Evolutionary conservation across 2,329 filamentous ascomycete species (phyloP).

Genomic region (Didymella keratinophila): DNA sequence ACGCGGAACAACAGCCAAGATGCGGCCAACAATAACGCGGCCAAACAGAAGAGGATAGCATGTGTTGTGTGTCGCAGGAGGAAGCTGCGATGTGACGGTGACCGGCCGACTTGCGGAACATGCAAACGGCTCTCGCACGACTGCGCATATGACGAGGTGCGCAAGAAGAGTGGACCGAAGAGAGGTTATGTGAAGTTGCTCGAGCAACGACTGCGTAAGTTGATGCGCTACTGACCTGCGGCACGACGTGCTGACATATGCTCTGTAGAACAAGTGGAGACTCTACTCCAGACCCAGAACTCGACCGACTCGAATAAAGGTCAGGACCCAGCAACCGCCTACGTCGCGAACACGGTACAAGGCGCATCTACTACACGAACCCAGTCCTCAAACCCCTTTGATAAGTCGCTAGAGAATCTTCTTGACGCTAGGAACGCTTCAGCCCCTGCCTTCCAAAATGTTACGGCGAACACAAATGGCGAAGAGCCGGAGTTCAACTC

Average conservation of each 20-base stretch:
- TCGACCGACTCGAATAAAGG: constrained; percentile 48
- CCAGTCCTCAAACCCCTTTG: constrained; percentile 18
- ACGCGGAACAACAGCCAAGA: constrained; percentile 53
- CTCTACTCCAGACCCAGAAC: constrained; percentile 82
- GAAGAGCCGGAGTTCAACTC: constrained; percentile 60
- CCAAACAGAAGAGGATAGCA: constrained; percentile 80
- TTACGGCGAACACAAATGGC: constrained; percentile 22
- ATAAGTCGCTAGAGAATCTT: constrained; percentile 15
- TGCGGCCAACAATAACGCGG: constrained; percentile 54
- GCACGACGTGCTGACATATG: constrained; percentile 17
- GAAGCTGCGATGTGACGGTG: constrained; percentile 89
- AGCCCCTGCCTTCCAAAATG: constrained; percentile 30
- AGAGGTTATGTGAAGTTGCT: constrained; percentile 93
- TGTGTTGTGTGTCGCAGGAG: constrained; percentile 93
- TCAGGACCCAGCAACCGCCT: constrained; percentile 39
- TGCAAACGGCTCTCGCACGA: constrained; percentile 86
- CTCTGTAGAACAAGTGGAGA: constrained; percentile 85
- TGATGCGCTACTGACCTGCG: neutral
- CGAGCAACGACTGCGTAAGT: constrained; percentile 88
- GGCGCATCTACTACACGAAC: constrained; percentile 32
- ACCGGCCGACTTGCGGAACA: constrained; percentile 84
- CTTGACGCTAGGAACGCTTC: constrained; percentile 29
- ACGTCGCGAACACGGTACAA: constrained; percentile 44
- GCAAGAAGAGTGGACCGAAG: constrained; percentile 94
- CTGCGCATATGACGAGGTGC: constrained; percentile 89